These are phyloP conservation scores for Rhodosporidiobolus odoratus DNA, from an alignment of 768 basidiomycete species.

Conservation along the genomic window DNA sequence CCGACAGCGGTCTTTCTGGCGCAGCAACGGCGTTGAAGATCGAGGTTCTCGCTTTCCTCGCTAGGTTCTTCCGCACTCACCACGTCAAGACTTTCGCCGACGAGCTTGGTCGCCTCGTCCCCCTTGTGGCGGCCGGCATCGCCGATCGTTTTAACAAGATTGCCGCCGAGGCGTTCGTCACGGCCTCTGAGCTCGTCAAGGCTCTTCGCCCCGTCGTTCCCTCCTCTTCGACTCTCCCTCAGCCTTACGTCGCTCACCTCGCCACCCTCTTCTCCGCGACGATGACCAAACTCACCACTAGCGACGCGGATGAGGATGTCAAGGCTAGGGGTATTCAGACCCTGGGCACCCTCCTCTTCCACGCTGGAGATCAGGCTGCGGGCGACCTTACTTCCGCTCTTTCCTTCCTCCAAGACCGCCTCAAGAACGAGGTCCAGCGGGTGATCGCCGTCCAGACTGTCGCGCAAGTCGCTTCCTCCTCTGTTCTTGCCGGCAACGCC, in stretches of 20 bases:
- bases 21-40: slow-evolving; percentile 77
- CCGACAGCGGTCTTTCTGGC: slow-evolving; percentile 48
- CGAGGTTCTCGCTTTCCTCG: slow-evolving; percentile 76
- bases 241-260: slow-evolving; percentile 47
- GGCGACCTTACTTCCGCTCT: slow-evolving; percentile 29
- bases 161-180: slow-evolving; percentile 78
- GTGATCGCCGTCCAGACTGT: slow-evolving; percentile 63
- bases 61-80: slow-evolving; percentile 74
- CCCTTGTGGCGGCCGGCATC: slow-evolving; percentile 67
- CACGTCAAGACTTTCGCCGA: slow-evolving; percentile 56
- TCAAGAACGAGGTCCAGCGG: slow-evolving; percentile 48
- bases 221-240: slow-evolving; percentile 25
- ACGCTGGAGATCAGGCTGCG: slow-evolving; percentile 59
- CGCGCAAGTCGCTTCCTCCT: slow-evolving; percentile 53
- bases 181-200: slow-evolving; percentile 74
- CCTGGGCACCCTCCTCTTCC: slow-evolving; percentile 80
- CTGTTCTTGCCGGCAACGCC: slow-evolving; percentile 15
- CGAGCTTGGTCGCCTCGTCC: slow-evolving; percentile 63
- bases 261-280: slow-evolving; percentile 71
- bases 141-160: slow-evolving; percentile 82
- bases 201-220: slow-evolving; percentile 64
- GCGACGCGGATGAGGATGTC: slow-evolving; percentile 89
- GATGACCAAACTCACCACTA: slow-evolving; percentile 61
- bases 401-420: slow-evolving; percentile 38
- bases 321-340: slow-evolving; percentile 73